Evolutionary conservation across 139 green algal species (phyloP).

Genomic region (Edaphochlamys debaryana): DNA sequence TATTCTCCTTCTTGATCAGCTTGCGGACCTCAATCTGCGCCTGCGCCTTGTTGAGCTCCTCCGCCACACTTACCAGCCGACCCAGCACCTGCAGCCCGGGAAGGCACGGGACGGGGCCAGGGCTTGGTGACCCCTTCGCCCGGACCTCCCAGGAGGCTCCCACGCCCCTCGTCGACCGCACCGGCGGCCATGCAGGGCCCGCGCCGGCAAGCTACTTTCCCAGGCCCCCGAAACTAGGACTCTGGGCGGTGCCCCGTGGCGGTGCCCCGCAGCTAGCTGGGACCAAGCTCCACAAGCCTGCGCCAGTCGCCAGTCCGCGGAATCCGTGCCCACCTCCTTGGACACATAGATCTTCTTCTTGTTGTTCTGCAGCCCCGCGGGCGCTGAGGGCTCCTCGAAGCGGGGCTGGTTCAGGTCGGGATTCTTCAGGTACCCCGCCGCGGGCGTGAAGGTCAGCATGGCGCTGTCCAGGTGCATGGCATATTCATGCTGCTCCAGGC

Average conservation of each 20-base stretch:
- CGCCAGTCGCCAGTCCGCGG: no score
- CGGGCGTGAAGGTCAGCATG: conserved; percentile 26
- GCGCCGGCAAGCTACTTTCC: not conserved
- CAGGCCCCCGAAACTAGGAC: no score
- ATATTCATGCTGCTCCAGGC: conserved; percentile 34
- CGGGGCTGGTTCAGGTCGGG: not conserved
- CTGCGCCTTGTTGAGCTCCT: conserved; percentile 43
- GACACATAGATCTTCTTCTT: conserved; percentile 33
- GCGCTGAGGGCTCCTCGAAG: conserved; percentile 8
- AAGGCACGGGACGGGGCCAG: no score
- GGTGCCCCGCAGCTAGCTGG: no score
- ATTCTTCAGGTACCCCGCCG: not conserved
- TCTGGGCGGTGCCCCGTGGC: no score
- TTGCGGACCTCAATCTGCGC: conserved; percentile 36
- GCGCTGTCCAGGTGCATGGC: conserved; percentile 34
- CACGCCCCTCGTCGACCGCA: not conserved
- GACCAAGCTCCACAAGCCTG: no score
- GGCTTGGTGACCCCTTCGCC: not conserved
- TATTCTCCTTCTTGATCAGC: conserved; percentile 16
- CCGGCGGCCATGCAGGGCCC: no score
- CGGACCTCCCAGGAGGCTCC: not conserved
- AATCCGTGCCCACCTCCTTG: conserved; percentile 18
- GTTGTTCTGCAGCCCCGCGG: no score
- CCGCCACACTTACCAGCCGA: conserved; percentile 12
- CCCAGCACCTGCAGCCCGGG: conserved; percentile 23